A percentile compares a stretch with the other conserved stretches of the same genome.
Evolutionary conservation across 768 basidiomycete genomes (phyloP).

Genomic region (Tricholomella constricta): DNA sequence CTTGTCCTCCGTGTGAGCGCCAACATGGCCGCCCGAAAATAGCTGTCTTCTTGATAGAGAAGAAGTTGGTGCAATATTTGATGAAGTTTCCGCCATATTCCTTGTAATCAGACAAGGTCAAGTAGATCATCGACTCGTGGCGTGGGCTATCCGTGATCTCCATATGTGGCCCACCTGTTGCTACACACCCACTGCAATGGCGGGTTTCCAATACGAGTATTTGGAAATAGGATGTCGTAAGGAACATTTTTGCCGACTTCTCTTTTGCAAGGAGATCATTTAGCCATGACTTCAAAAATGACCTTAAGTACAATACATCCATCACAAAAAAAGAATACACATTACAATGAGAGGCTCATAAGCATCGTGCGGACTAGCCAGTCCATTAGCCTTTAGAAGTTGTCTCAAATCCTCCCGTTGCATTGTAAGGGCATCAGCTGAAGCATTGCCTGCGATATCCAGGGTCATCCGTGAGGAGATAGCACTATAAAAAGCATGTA

Average conservation of each 20-base stretch:
- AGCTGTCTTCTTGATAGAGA: background rate
- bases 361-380: background rate
- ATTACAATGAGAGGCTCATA: too few species aligned
- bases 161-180: background rate
- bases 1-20: background rate
- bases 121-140: background rate
- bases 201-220: background rate
- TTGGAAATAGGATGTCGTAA: background rate
- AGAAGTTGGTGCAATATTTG: background rate
- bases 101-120: background rate
- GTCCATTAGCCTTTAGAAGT: too few species aligned
- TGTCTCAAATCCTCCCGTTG: background rate
- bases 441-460: background rate
- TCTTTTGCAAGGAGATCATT: conserved; percentile 5
- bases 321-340: background rate
- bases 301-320: background rate
- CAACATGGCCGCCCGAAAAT: background rate
- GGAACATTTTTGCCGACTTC: background rate
- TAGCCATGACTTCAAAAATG: conserved; percentile 1
- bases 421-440: background rate
- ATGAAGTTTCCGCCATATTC: background rate
- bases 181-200: background rate
- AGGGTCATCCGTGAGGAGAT: background rate
- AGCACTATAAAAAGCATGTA: background rate
- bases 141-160: background rate